Evolutionary conservation across 2,329 filamentous ascomycete genomes (phyloP), one percentile per base, ranked within the genome.

Genomic region (Podosphaera leucotricha): DNA sequence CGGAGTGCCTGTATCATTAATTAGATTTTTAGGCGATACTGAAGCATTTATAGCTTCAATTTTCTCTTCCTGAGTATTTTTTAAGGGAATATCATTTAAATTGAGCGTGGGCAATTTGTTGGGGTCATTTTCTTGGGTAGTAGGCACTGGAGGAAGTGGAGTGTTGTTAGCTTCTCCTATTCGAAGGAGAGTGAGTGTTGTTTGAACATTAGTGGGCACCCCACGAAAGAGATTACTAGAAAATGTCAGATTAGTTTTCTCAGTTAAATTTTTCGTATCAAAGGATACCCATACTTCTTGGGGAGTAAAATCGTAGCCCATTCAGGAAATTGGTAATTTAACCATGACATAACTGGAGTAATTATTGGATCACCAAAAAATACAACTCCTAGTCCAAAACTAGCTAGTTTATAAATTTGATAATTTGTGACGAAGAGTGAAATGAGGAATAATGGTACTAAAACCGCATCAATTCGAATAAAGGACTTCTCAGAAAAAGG

Each of bases 321-420:
- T 51, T 76, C 64, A 0, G 81, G 81, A 51, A 75, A 69, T 48
- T 65, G 66, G 13, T 60, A 62, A 57, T 81, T 77, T 22, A 82
- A 59, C 51, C 72, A 70, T 11, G 60, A 59, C 3, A 83, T 55
- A 2, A 66, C 71, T 11, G 68, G 69, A 26, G 65, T 63, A 45
- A 87, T 74, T 49, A 86, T 52, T 0, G 84, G 83, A 47, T 87
- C 78, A 1, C 79, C 80, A 49, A 92, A 92, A 63, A 92, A 84
- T 1, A 64, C 70, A 49, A 86, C 74, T 0, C 84, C 84, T n/a
- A 72, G 50, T 6, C 71, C 64, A 44, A 90, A 77, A 0, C 73
- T 77, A 1, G 70, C 59, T 1, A 68, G 68, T 55, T 87, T 90
- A 38, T 71, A 61, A 19, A 77, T 62, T 57, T 72, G 65, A 50